Base-by-base conservation (phyloP, 306 rosid genomes). In the Vigna nakashimae region DNA sequence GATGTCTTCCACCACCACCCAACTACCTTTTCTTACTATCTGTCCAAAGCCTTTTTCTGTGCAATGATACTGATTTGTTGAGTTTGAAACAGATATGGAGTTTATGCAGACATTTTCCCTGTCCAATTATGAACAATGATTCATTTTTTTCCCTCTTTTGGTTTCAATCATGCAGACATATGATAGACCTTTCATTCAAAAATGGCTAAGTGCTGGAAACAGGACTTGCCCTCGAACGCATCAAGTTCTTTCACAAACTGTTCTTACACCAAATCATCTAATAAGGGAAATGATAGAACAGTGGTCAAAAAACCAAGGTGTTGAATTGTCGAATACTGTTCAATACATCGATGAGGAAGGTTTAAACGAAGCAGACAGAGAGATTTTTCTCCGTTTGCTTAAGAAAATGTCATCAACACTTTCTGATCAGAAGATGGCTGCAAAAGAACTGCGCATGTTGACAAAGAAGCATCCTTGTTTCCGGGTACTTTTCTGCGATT, bases 391-490 rank as follows among this genome's bases (percentile, higher is more conserved):
- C 64, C 83, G 84, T 42, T 73, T 92, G 83, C 88, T 94, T 12
- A 83, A 87, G 87, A 90, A 89, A 84, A 87, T 92, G 92, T 90
- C 98, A 9, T 80, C 87, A 17, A 51, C 86, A 6, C 80, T 86
- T 63, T 60, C 87, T 63, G 97, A 94, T 73, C 92, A 90, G 80
- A 90, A 87, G 82, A 78, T 74, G 49, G 97, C 98, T 15, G 97
- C 98, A 0, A 94, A 84, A 80, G 95, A 94, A 87, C 91, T 94
- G 38, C 91, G 97, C 7, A 49, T 86, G 82, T 80, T 92, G 90
- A 94, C 98, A 2, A 94, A 89, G 91, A 81, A 89, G 67, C 83
- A 88, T 77, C 97, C 98, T 15, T 90, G 91, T 9, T 89, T 89
- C 58, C 87, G 97, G 15, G 93, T 84, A 43, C 93, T 92, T 36